phyloP scores from a whole-genome alignment of 2,329 filamentous ascomycete genomes.

The Xylariales sp. region DNA sequence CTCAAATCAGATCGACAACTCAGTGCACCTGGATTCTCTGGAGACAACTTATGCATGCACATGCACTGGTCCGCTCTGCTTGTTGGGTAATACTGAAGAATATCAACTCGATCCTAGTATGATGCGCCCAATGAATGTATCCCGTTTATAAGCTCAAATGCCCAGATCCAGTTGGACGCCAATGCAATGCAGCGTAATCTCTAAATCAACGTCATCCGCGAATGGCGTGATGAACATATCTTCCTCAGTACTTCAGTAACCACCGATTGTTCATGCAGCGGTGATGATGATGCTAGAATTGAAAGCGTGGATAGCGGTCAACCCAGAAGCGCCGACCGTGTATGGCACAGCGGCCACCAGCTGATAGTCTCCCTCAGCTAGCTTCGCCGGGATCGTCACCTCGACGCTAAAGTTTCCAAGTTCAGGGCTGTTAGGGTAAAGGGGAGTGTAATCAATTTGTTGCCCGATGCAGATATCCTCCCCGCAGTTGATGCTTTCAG shows the following conservation, averaged over 20 bases:
- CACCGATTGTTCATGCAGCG: too few relatives aligned
- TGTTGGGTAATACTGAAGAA: too few relatives aligned
- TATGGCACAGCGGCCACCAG: slow-evolving; percentile 23
- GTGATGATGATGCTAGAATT: slow-evolving; percentile 17
- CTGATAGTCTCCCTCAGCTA: slow-evolving; percentile 17
- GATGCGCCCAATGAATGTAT: too few relatives aligned
- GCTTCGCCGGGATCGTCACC: slow-evolving; percentile 14
- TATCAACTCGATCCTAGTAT: too few relatives aligned
- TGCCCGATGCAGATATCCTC: slow-evolving; percentile 21
- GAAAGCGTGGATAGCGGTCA: slow-evolving; percentile 13
- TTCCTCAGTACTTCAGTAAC: too few relatives aligned
- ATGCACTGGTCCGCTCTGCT: too few relatives aligned
- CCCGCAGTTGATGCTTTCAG: slow-evolving; percentile 12
- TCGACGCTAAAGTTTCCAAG: slow-evolving; percentile 14
- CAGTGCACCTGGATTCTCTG: too few relatives aligned
- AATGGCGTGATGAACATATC: too few relatives aligned
- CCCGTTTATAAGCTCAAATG: too few relatives aligned
- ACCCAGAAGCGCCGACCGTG: slow-evolving; percentile 24
- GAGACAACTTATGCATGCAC: too few relatives aligned
- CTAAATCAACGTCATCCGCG: neutral
- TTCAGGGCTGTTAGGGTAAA: slow-evolving; percentile 11
- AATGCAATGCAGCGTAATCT: slow-evolving; percentile 2
- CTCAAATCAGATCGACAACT: too few relatives aligned
- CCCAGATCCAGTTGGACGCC: too few relatives aligned
- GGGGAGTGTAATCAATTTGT: slow-evolving; percentile 23